Conservation (phyloP, 2,329 filamentous ascomycete genomes). For the Rhytidhysteron rufulum region DNA sequence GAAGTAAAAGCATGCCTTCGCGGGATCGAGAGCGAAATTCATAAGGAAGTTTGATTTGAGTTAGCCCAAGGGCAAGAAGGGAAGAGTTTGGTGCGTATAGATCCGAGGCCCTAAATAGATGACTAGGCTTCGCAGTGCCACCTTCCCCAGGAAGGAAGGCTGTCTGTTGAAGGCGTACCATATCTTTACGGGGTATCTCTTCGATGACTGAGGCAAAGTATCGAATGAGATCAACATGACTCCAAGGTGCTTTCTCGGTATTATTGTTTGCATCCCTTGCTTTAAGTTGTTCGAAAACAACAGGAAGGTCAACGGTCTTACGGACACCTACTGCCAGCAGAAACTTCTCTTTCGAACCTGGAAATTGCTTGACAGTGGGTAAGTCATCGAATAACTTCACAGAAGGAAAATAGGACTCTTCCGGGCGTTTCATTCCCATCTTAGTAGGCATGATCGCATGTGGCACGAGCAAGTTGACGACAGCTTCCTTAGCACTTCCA, state of each 20-base stretch:
- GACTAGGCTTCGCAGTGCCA: conserved; percentile 18
- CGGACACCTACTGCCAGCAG: conserved; percentile 78
- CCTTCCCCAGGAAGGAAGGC: conserved; percentile 72
- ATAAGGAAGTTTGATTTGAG: conserved; percentile 69
- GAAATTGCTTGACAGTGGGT: conserved; percentile 68
- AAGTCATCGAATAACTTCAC: conserved; percentile 95
- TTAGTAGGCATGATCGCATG: conserved; percentile 85
- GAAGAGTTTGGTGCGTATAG: conserved; percentile 33
- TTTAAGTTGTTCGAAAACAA: conserved; percentile 85
- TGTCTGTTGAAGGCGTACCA: conserved; percentile 72
- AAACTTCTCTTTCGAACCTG: conserved; percentile 86
- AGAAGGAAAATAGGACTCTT: conserved; percentile 86
- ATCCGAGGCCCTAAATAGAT: conserved; percentile 33
- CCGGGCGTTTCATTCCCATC: conserved; percentile 78
- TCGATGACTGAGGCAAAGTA: conserved; percentile 86
- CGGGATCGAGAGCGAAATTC: conserved; percentile 50
- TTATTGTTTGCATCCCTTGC: conserved; percentile 51
- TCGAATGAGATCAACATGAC: conserved; percentile 89
- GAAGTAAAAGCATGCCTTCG: conserved; percentile 71
- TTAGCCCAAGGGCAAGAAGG: conserved; percentile 26
- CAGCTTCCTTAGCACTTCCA: conserved; percentile 59
- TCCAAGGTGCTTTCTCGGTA: conserved; percentile 64
- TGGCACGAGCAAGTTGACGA: conserved; percentile 62
- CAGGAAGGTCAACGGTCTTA: conserved; percentile 91
- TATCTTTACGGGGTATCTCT: conserved; percentile 81